Percentiles rank a stretch among this genome's conserved stretches.
Evolutionary conservation across 2,329 filamentous ascomycete species (phyloP).

Genomic region (Cladorrhinum sp.): DNA sequence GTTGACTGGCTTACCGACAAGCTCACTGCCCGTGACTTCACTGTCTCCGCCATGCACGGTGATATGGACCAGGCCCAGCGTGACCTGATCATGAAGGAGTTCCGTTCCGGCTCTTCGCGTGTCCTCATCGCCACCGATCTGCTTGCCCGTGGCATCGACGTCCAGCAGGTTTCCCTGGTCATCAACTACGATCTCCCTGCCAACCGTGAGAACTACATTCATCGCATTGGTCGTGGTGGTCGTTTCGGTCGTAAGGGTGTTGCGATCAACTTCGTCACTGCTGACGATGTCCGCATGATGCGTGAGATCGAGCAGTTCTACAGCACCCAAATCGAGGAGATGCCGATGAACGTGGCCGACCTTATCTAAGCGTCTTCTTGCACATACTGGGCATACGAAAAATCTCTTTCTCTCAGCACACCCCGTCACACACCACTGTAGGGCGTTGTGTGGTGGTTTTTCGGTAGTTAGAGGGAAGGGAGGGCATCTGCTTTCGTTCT

Average conservation of each 20-base stretch:
- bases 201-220: constrained; percentile 99
- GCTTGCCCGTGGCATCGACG: constrained; percentile 98
- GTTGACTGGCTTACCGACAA: constrained; percentile 99
- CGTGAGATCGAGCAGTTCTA: constrained; percentile 99
- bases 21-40: constrained; percentile 97
- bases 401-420: constrained; percentile 27
- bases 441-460: constrained; percentile 21
- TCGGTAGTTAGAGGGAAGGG: constrained; percentile 23
- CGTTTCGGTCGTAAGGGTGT: constrained; percentile 99
- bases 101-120: constrained; percentile 97
- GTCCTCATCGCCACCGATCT: constrained; percentile 98
- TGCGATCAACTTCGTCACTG: constrained; percentile 99
- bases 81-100: constrained; percentile 99
- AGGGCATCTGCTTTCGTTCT: constrained; percentile 15
- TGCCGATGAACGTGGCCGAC: constrained; percentile 91
- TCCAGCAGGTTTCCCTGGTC: constrained; percentile 98
- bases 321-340: constrained; percentile 99
- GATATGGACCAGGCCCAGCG: constrained; percentile 98
- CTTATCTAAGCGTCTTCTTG: constrained; percentile 56
- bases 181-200: constrained; percentile 99
- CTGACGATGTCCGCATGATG: constrained; percentile 99
- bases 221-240: constrained; percentile 98
- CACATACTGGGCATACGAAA: constrained; percentile 8
- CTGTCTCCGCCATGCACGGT: constrained; percentile 99
- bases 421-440: constrained; percentile 22